A percentile compares a stretch with the other conserved stretches of the same genome.
These are phyloP conservation scores for Eremochloa ophiuroides DNA, from an alignment of 176 grass and related monocot species.

Conservation along the genomic window DNA sequence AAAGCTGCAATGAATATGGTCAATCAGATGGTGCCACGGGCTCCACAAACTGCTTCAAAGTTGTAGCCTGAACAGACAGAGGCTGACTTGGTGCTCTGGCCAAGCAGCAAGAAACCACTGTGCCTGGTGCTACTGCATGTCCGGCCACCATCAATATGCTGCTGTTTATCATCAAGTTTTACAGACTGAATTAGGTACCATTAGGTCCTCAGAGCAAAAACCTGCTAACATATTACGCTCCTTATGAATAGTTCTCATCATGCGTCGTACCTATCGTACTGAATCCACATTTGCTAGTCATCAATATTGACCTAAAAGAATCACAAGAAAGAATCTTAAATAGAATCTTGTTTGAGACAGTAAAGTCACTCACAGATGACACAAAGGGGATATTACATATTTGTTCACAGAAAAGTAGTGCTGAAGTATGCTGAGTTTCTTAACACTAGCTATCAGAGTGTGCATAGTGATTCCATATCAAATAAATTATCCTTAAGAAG, in stretches of 20 bases:
- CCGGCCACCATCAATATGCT: background rate
- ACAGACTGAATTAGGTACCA: slow-evolving; percentile 15
- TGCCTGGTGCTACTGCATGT: slow-evolving; percentile 2
- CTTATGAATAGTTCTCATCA: background rate
- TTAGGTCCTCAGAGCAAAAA: slow-evolving; percentile 13
- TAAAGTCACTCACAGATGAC: background rate
- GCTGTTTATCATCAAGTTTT: background rate
- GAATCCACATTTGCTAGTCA: background rate
- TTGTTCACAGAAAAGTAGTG: slow-evolving; percentile 16
- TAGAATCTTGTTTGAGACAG: background rate
- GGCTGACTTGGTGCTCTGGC: background rate
- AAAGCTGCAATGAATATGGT: background rate
- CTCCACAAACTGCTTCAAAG: background rate
- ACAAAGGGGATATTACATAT: background rate
- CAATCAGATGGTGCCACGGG: background rate
- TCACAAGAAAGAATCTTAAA: background rate
- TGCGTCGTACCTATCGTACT: background rate
- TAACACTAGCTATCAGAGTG: slow-evolving; percentile 7
- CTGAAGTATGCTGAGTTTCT: slow-evolving; percentile 15
- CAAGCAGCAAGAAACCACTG: slow-evolving; percentile 24
- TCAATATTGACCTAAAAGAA: background rate
- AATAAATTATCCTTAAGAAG: slow-evolving; percentile 24
- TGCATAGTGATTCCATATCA: slow-evolving; percentile 31
- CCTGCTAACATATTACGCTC: slow-evolving; percentile 4
- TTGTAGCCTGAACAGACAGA: slow-evolving; percentile 6